phyloP scores from a whole-genome alignment of 352 stramenopile species.

The Phytophthora multivora region DNA sequence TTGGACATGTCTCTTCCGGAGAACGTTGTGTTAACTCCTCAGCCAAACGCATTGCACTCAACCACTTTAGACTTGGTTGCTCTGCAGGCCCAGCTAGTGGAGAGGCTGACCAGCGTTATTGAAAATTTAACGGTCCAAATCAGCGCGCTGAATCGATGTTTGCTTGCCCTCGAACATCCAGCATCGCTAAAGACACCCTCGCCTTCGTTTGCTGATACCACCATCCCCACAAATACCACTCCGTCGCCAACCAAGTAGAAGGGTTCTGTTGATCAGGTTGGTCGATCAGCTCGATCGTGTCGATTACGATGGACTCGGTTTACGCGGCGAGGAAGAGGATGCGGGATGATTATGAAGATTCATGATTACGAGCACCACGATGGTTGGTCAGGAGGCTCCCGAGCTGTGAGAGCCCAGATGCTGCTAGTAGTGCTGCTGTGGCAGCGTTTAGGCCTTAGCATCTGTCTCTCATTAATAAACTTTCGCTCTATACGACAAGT shows the following conservation, averaged over 20 bases:
- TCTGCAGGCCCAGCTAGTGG: no score
- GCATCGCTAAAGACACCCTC: no score
- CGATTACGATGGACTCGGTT: not conserved
- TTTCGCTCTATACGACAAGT: constrained; percentile 5
- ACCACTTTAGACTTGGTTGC: no score
- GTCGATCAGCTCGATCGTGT: not conserved
- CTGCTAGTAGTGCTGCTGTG: not conserved
- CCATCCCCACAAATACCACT: not conserved
- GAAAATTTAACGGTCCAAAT: no score
- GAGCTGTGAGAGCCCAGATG: not conserved
- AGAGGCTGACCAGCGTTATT: no score
- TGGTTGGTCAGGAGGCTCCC: not conserved
- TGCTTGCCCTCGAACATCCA: no score
- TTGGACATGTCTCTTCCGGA: no score
- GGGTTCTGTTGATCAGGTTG: not conserved
- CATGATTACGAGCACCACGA: not conserved
- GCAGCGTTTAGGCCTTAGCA: not conserved
- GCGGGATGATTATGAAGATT: not conserved
- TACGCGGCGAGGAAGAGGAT: no score
- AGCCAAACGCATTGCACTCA: no score
- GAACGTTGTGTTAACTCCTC: no score
- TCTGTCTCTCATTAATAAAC: not conserved
- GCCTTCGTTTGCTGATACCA: no score
- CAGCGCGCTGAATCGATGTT: no score
- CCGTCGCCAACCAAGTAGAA: not conserved